Evolutionary conservation across 768 basidiomycete species (phyloP), one percentile per base, ranked within the genome.

Genomic region (Leccinum subgranulosum): DNA sequence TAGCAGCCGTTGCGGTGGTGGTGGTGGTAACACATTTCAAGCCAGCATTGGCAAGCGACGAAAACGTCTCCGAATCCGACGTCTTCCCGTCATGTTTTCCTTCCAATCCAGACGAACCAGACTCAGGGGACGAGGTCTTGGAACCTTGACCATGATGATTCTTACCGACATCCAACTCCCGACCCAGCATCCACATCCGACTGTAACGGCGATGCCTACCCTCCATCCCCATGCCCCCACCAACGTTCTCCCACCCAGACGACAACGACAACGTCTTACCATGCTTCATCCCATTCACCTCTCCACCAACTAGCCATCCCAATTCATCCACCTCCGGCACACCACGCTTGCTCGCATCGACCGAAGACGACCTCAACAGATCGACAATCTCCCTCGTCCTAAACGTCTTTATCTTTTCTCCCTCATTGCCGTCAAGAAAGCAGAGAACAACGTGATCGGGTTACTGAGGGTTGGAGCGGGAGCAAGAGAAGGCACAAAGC

Each of bases 341-440:
- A 41, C 36, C 56, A 58, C 53, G 3, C 23, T 60, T 67, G 8
- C 67, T 3, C 15, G 28, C 57, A 55, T 68, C 66, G 17, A 69
- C 51, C 31, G 64, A 67, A 48, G 59, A 61, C 23, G 2, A 23
- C 23, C 23, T 61, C 56, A 68, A 17, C 33, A 55, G 64, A 52
- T 69, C 68, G 4, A 69, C 69, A 45, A 69, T 69, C 55, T 66
- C 68, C 21, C 68, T 64, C 55, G 69, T 69, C 33, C 64, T 59
- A 29, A 66, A 69, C 21, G 58, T 15, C 61, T 59, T 70, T 59
- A 23, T 23, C 23, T 23, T 23, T 23, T 23, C 23, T 3, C 23
- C 23, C 23, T 23, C 23, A 23, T 23, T 3, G 23, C 2, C 23
- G 23, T 23, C 23, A 23, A 23, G 23, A 23, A 23, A 23, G 23